Percentiles rank a stretch among this genome's conserved stretches.
These are phyloP conservation scores for Strobilomyces echinocephalus DNA, from an alignment of 768 basidiomycete species.

Conservation along the genomic window DNA sequence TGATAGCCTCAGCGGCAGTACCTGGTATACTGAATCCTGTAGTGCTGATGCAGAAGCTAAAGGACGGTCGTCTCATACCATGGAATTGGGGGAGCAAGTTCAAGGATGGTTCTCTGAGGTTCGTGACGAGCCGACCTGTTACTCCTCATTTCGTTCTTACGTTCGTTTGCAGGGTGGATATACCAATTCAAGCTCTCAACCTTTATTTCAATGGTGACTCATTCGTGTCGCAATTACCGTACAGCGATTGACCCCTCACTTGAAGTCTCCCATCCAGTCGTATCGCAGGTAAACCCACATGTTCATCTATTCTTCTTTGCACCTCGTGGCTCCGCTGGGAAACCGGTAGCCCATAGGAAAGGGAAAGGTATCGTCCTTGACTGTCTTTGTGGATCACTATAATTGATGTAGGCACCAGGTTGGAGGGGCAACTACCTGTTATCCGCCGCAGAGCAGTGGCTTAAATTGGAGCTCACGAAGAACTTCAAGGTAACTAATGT, in stretches of 20 bases:
- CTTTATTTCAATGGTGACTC: conserved; percentile 77
- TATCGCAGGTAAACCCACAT: conserved; percentile 89
- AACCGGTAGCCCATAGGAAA: conserved; percentile 90
- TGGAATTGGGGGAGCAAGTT: conserved; percentile 96
- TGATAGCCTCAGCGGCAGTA: conserved; percentile 88
- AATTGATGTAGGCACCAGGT: conserved; percentile 38
- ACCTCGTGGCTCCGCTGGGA: conserved; percentile 81
- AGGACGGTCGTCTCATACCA: conserved; percentile 73
- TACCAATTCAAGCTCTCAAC: conserved; percentile 84
- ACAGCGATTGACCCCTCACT: not conserved
- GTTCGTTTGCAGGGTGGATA: conserved; percentile 67
- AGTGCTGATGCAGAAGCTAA: conserved; percentile 88
- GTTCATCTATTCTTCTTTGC: conserved; percentile 96
- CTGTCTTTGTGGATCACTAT: not conserved
- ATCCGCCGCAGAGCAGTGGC: conserved; percentile 89
- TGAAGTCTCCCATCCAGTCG: conserved; percentile 85
- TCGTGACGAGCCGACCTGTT: conserved; percentile 4
- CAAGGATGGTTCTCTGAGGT: conserved; percentile 89
- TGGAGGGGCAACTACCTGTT: conserved; percentile 95
- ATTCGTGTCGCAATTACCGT: not conserved
- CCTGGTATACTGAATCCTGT: conserved; percentile 95
- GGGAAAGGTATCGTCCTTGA: conserved; percentile 60
- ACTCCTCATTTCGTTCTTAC: not conserved
- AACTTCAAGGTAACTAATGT: conserved; percentile 69
- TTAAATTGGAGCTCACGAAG: conserved; percentile 93